Evolutionary conservation across 2,329 filamentous ascomycete species (phyloP).

Genomic region (Penicillium oxalicum): DNA sequence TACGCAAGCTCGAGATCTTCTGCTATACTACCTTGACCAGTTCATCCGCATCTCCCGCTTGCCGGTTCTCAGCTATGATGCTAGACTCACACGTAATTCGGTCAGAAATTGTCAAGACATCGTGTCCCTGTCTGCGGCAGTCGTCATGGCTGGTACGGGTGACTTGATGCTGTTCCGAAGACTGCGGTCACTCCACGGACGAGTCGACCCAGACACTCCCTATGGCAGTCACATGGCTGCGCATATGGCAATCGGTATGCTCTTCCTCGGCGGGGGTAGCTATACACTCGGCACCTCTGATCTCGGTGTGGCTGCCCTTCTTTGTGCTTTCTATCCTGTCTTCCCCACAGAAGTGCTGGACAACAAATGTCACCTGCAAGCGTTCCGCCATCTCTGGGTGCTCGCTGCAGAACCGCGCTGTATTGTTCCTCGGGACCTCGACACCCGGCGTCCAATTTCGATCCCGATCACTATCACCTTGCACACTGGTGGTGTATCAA

Average conservation of each 20-base stretch:
- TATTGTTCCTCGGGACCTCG: slow-evolving; percentile 77
- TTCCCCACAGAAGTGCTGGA: slow-evolving; percentile 87
- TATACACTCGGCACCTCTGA: slow-evolving; percentile 87
- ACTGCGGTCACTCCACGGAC: slow-evolving; percentile 79
- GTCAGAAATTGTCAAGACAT: slow-evolving; percentile 88
- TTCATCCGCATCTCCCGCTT: slow-evolving; percentile 72
- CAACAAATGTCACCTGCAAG: slow-evolving; percentile 90
- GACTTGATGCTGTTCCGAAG: slow-evolving; percentile 80
- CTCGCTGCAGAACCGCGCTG: slow-evolving; percentile 85
- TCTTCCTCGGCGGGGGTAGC: slow-evolving; percentile 90
- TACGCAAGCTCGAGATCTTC: slow-evolving; percentile 65
- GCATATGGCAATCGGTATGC: slow-evolving; percentile 81
- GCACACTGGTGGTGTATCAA: slow-evolving; percentile 34
- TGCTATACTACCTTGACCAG: slow-evolving; percentile 78
- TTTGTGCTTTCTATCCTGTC: slow-evolving; percentile 89
- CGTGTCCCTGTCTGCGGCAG: slow-evolving; percentile 71
- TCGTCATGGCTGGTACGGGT: slow-evolving; percentile 93
- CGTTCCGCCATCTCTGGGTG: slow-evolving; percentile 96
- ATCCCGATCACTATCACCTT: slow-evolving; percentile 64
- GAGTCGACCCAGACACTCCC: slow-evolving; percentile 73
- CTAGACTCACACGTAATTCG: slow-evolving; percentile 73
- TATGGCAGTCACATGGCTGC: slow-evolving; percentile 92
- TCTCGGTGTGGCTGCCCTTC: slow-evolving; percentile 74
- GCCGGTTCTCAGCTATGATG: slow-evolving; percentile 64
- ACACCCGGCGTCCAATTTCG: slow-evolving; percentile 72